Evolutionary conservation across 805 yeast genomes (phyloP), one percentile per base, ranked within the genome.

Genomic region (Hagleromyces aurorensis): DNA sequence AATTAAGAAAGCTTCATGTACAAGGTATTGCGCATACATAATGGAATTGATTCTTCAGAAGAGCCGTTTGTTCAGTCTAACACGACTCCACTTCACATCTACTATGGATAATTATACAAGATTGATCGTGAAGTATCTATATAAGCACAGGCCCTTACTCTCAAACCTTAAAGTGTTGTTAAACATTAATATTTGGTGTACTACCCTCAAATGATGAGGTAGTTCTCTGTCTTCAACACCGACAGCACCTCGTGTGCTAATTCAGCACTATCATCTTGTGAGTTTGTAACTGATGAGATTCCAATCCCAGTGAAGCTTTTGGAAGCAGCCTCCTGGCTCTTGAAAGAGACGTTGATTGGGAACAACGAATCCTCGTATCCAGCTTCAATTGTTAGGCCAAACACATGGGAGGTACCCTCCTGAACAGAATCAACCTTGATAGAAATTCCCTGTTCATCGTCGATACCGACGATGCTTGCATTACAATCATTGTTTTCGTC

Each of bases 281-380:
- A 51, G 22, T 57, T 58, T 15, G 72, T 70, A 37, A 82, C 74
- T 36, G 70, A 76, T 23, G 69, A 57, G 25, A 84, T 73, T 40
- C 67, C 70, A 34, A 87, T 76, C 29, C 71, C 67, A 32, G 89
- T 84, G 39, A 82, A 67, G 13, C 44, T 34, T 18, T 29, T 23
- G 16, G 36, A 36, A 5, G 78, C 73, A 18, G 67, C 61, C 11
- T 58, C 61, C 21, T 65, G 61, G 24, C 65, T 52, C 22, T 64
- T 64, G 61, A 86, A 83, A 28, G 65, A 59, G 21, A 86, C 70
- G 46, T 75, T 75, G 66, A 89, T 74, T 37, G 98, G 98, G 81
- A 86, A 89, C 47, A 89, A 64, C 8, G 74, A 69, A 38, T 86
- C 94, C 57, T 89, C 96, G 40, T 71, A 74, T 21, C 68, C 77